Evolutionary conservation across 192 early-diverging fungal species (phyloP), one percentile per base, ranked within the genome.

Genomic region (Backusella mclennaniae): DNA sequence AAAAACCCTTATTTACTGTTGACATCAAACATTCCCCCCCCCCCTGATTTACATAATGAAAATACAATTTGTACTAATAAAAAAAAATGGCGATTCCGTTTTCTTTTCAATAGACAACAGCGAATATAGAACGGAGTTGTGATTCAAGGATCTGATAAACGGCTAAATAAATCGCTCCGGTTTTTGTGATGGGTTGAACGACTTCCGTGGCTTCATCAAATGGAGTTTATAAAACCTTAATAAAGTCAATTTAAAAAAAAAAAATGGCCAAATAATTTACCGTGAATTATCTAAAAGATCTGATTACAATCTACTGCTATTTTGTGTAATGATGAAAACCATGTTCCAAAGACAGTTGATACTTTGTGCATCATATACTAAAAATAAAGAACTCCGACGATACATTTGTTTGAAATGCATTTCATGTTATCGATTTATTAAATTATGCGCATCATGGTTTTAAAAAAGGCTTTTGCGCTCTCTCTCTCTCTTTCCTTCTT

Each of bases 381-480:
- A 49, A 7, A 44, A 17, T 33, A 44, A 44, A 44, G 14, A 14
- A 49, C 46, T 49, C 46, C 46, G 46, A 49, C 46, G 33, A 17
- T 49, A n/a, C 46, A 49, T 49, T 41, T 49, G 19, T 6, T 49
- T 39, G 6, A n/a, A 6, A 49, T 21, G 42, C 42, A 44, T 44
- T 44, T 44, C 42, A 44, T 44, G 42, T 44, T 44, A 44, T 44
- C 42, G 42, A 44, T 44, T 44, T 44, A 44, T 44, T 44, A 44
- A 44, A 44, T 44, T 44, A 44, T 17, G 46, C 46, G 46, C 46
- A 17, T 49, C 79, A 76, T 35, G 98, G 38, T 39, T 39, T 39
- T 39, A 97, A 96, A 73, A 49, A 46, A 19, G 46, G 6, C 46
- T 49, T 49, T 6, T 44, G 4, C 42, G 42, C 3, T 44, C 9